Conservation (phyloP, 2,329 filamentous ascomycete species). For the Coniosporium tulheliwenetii region DNA sequence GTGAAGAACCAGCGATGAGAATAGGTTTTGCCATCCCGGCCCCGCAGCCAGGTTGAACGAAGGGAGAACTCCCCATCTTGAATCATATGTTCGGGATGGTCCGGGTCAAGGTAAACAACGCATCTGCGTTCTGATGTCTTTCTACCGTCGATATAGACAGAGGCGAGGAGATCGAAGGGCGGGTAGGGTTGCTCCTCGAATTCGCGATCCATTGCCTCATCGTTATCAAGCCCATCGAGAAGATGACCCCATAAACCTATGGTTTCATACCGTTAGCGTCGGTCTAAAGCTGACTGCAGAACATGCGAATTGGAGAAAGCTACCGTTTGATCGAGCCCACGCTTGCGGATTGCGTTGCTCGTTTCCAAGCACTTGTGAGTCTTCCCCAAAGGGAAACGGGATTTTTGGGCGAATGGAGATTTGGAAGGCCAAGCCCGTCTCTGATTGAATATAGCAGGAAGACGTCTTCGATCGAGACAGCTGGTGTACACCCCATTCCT, state of each 20-base stretch:
- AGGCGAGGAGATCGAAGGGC: constrained; percentile 6
- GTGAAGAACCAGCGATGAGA: constrained; percentile 21
- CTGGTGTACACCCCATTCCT: constrained; percentile 7
- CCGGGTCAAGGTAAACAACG: constrained; percentile 8
- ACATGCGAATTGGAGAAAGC: too few relatives aligned
- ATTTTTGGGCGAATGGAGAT: constrained; percentile 5
- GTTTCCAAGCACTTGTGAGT: not conserved
- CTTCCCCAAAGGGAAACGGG: constrained; percentile 1
- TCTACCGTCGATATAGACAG: constrained; percentile 8
- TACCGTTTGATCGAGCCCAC: too few relatives aligned
- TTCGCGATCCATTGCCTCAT: too few relatives aligned
- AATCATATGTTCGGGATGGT: constrained; percentile 4
- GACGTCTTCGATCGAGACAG: constrained; percentile 2
- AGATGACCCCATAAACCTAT: too few relatives aligned
- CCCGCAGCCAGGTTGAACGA: constrained; percentile 4
- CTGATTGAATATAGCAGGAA: constrained; percentile 6
- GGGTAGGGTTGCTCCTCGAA: not conserved
- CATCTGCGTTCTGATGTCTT: constrained; percentile 5
- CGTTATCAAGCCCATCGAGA: too few relatives aligned
- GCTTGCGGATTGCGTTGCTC: not conserved
- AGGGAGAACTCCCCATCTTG: constrained; percentile 4
- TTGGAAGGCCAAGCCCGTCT: constrained; percentile 3
- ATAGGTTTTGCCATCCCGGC: constrained; percentile 26
- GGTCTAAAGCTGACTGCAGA: too few relatives aligned
- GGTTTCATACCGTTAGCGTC: too few relatives aligned